phyloP scores from a whole-genome alignment of 805 yeast species.

The Saccharomycopsis fodiens region DNA sequence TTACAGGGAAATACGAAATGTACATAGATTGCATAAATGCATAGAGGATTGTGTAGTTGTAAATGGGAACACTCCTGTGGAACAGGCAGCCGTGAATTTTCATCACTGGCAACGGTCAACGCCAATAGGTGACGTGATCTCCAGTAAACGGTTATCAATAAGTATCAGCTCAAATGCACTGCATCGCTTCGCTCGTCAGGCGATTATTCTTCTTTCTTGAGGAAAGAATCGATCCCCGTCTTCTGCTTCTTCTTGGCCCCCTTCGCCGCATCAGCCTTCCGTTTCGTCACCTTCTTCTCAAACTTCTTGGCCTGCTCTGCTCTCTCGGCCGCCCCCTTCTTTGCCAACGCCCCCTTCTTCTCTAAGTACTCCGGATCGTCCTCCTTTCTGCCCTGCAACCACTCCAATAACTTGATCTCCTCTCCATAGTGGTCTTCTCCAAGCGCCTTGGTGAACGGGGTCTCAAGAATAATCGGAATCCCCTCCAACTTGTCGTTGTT shows the following conservation, averaged over 20 bases:
- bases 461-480: slow-evolving; percentile 80
- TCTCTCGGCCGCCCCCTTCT: slow-evolving; percentile 8
- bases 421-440: slow-evolving; percentile 69
- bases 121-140: no score
- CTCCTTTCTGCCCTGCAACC: slow-evolving; percentile 53
- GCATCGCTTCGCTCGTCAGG: no score
- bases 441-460: slow-evolving; percentile 47
- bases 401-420: slow-evolving; percentile 75
- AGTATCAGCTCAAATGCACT: no score
- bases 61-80: no score
- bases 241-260: background rate
- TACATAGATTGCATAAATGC: no score
- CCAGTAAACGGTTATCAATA: no score
- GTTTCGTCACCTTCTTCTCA: slow-evolving; percentile 8
- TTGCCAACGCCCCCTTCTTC: slow-evolving; percentile 1
- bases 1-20: no score
- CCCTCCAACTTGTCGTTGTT: slow-evolving; percentile 53
- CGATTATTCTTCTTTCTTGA: background rate
- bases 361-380: slow-evolving; percentile 33
- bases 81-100: no score
- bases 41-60: no score
- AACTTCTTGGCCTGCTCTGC: slow-evolving; percentile 9
- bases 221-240: background rate
- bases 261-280: slow-evolving; percentile 4
- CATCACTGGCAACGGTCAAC: no score